Base-by-base conservation (phyloP, 345 rosid species). In the Sisymbrium altissimum region DNA sequence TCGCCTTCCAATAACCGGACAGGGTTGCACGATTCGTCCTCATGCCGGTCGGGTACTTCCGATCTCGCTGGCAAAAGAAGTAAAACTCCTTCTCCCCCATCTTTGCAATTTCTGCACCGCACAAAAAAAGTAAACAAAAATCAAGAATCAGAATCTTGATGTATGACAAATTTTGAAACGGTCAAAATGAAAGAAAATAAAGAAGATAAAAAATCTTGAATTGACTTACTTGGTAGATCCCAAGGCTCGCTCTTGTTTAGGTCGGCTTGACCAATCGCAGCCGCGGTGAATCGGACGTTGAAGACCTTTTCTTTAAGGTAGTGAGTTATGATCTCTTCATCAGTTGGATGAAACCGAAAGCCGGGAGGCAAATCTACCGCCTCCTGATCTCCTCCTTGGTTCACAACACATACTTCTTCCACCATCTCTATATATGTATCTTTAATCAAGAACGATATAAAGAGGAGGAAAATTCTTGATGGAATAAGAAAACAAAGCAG, bases 41-140 rank as follows among this genome's bases (percentile, higher is more conserved):
- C 88, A 86, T 87, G 15, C 99, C 99, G 0, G 99, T 95, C n/a
- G 99, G 98, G 18, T 95, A 95, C 76, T 95, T 95, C 69, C 93
- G 75, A 55, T 95, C 99, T 74, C 89, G 88, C 54, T 87, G 92
- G 65, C 97, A 95, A 66, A 92, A 95, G 81, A 95, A 95, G 84
- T 92, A 95, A 85, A 88, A 90, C 79, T 90, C 97, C 39, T 87
- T 88, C 84, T 90, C 99, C 0, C 97, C 99, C 91, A 90, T 95
- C 91, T 92, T 95, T 57, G 99, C 99, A 41, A 83, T 92, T 77
- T 69, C 97, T 92, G 78, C 70, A 85, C 53, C 74, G 29, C 4
- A 2, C 29, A 27, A 2, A 27, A 2, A 27, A 27, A 27, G 29
- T 27, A 27, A 27, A 43, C 14, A 56, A 29, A 76, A 62, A 7